A percentile compares a stretch with the other conserved stretches of the same genome.
phyloP scores from a whole-genome alignment of 495 filamentous ascomycete genomes.

The Lepidopterella palustris region DNA sequence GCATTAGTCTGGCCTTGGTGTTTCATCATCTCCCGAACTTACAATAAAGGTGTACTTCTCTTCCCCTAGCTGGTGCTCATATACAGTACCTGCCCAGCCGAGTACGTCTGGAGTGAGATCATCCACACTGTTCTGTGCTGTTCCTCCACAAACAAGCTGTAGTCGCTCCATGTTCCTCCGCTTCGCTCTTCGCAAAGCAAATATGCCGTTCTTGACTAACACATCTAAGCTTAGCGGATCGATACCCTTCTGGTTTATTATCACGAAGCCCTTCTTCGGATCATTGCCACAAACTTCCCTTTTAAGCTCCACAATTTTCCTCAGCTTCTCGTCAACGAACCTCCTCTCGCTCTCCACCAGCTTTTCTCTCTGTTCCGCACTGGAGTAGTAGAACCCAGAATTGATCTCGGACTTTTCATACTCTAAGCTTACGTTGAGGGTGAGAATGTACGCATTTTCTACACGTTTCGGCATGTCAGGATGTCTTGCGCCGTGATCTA shows the following conservation, averaged over 20 bases:
- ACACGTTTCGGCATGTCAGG: slow-evolving; percentile 97
- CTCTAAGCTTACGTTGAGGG: slow-evolving; percentile 92
- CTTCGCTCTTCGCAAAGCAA: slow-evolving; percentile 90
- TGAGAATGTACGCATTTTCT: slow-evolving; percentile 91
- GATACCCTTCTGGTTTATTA: slow-evolving; percentile 99
- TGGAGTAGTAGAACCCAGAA: slow-evolving; percentile 97
- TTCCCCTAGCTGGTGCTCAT: slow-evolving; percentile 95
- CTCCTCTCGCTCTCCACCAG: slow-evolving; percentile 93
- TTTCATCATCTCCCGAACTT: slow-evolving; percentile 13
- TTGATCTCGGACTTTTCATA: slow-evolving; percentile 99
- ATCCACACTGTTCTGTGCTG: slow-evolving; percentile 91
- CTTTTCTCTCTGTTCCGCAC: slow-evolving; percentile 92
- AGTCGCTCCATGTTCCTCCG: slow-evolving; percentile 97
- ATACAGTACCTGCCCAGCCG: slow-evolving; percentile 93
- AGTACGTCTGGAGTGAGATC: slow-evolving; percentile 83
- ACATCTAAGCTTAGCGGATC: slow-evolving; percentile 94
- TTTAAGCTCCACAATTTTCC: slow-evolving; percentile 97
- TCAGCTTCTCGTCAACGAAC: slow-evolving; percentile 93
- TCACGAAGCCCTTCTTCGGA: slow-evolving; percentile 89
- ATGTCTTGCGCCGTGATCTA: slow-evolving; percentile 94
- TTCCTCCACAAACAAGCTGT: slow-evolving; percentile 87
- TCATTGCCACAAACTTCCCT: slow-evolving; percentile 95
- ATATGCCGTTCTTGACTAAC: slow-evolving; percentile 93
- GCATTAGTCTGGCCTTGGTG: slow-evolving; percentile 18
- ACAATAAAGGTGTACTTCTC: slow-evolving; percentile 96